Conservation (phyloP, 2,329 filamentous ascomycete genomes). For the Trichoderma cornu-damae region DNA sequence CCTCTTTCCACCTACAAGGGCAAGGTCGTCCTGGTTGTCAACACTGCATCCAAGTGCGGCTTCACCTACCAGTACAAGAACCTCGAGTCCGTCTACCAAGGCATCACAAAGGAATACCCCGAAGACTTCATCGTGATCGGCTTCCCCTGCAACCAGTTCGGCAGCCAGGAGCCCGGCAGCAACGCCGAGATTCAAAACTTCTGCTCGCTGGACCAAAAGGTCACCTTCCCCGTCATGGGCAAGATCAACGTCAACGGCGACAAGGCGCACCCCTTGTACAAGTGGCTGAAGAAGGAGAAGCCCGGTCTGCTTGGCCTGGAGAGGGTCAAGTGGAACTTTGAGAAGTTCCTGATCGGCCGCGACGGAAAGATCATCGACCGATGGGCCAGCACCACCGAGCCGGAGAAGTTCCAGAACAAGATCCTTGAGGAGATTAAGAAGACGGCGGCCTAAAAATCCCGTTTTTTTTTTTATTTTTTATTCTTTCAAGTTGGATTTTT, state of each 20-base stretch:
- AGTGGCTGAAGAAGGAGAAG: conserved; percentile 69
- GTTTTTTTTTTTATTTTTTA: too few relatives aligned
- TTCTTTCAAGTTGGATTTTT: too few relatives aligned
- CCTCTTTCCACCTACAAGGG: conserved; percentile 68
- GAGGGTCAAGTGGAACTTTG: conserved; percentile 98
- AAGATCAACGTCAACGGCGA: conserved; percentile 95
- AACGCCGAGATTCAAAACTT: conserved; percentile 77
- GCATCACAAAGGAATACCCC: conserved; percentile 60
- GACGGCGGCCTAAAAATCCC: conserved; percentile 18
- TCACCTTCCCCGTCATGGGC: conserved; percentile 82
- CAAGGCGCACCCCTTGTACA: conserved; percentile 32
- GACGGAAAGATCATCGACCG: conserved; percentile 81
- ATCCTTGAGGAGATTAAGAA: conserved; percentile 71
- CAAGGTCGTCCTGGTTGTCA: conserved; percentile 94
- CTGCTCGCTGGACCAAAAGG: conserved; percentile 78
- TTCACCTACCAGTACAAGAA: conserved; percentile 94
- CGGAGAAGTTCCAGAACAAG: conserved; percentile 67
- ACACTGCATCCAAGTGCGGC: conserved; percentile 97
- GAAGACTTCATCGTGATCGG: conserved; percentile 83
- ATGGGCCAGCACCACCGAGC: conserved; percentile 86
- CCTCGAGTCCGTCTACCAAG: conserved; percentile 86
- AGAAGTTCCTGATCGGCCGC: conserved; percentile 87
- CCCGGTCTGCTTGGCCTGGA: conserved; percentile 83
- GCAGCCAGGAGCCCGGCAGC: conserved; percentile 77
- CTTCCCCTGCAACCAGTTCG: conserved; percentile 99